Evolutionary conservation across 148 eudicot genomes (phyloP).

Genomic region (Polygonum maritimum): DNA sequence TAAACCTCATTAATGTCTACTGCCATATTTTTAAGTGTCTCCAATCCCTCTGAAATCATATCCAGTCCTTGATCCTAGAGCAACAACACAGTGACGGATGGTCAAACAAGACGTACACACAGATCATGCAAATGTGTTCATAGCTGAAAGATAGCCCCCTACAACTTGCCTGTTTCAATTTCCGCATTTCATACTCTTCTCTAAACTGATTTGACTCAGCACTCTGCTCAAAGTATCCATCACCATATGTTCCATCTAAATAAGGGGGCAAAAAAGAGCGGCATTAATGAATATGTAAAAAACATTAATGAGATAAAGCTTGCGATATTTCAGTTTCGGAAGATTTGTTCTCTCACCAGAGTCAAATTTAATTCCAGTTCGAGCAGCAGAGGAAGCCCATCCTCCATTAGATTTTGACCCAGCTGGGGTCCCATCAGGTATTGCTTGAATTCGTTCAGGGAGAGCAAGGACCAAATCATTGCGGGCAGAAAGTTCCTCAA

Average conservation of each 20-base stretch:
- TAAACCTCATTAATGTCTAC: constrained; percentile 96
- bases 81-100: too few relatives aligned
- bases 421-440: constrained; percentile 89
- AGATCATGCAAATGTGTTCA: not conserved
- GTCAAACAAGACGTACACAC: constrained; percentile 5
- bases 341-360: constrained; percentile 48
- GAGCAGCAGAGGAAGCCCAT: constrained; percentile 79
- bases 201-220: constrained; percentile 85
- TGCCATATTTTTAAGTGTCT: constrained; percentile 95
- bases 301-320: not conserved
- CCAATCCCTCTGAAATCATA: constrained; percentile 88
- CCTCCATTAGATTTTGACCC: constrained; percentile 66
- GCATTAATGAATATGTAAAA: not conserved
- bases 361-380: constrained; percentile 71
- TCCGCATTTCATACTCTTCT: constrained; percentile 93
- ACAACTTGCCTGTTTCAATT: constrained; percentile 72
- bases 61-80: constrained; percentile 91
- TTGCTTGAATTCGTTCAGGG: constrained; percentile 81
- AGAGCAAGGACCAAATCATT: constrained; percentile 85
- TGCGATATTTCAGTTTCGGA: not conserved
- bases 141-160: not conserved
- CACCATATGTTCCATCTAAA: constrained; percentile 69
- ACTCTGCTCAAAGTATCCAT: constrained; percentile 73
- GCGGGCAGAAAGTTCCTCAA: constrained; percentile 77
- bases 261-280: not conserved